A percentile compares a stretch with the other conserved stretches of the same genome.
Evolutionary conservation across 73 alveolate species (phyloP).

Genomic region (Effrenium voratum): DNA sequence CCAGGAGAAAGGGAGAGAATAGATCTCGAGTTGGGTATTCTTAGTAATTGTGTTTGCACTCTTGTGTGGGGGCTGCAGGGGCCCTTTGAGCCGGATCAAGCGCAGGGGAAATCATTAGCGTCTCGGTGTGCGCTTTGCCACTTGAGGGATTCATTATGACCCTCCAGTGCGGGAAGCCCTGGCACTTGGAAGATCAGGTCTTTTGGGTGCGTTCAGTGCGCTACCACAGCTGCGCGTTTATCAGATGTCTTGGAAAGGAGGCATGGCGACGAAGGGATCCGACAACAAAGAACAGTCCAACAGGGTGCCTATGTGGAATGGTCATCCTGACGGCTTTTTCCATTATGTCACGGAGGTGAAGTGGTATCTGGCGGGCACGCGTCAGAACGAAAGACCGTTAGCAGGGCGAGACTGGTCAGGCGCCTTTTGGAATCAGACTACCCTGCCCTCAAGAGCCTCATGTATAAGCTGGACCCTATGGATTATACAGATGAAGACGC

Average conservation of each 20-base stretch:
- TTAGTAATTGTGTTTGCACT: background rate
- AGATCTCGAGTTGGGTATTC: too few species aligned
- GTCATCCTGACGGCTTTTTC: background rate
- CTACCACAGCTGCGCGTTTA: too few species aligned
- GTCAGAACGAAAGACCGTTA: background rate
- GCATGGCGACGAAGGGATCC: too few species aligned
- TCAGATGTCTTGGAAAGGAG: too few species aligned
- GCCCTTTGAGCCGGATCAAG: constrained; percentile 5
- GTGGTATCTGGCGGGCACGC: constrained; percentile 54
- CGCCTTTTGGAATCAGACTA: constrained; percentile 19
- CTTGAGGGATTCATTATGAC: background rate
- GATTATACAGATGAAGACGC: background rate
- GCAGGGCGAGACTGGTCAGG: constrained; percentile 40
- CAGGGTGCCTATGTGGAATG: constrained; percentile 32
- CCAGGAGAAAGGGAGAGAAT: too few species aligned
- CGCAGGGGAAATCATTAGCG: background rate
- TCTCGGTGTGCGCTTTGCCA: background rate
- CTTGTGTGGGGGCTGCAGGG: constrained; percentile 1
- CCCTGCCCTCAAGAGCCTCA: background rate
- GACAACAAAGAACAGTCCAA: background rate
- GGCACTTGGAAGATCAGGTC: too few species aligned
- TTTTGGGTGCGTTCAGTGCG: too few species aligned
- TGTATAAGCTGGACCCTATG: constrained; percentile 40
- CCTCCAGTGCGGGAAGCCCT: background rate
- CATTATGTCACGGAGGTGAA: constrained; percentile 32